Evolutionary conservation across 2,329 filamentous ascomycete genomes (phyloP).

Genomic region (Neonectria magnoliae): DNA sequence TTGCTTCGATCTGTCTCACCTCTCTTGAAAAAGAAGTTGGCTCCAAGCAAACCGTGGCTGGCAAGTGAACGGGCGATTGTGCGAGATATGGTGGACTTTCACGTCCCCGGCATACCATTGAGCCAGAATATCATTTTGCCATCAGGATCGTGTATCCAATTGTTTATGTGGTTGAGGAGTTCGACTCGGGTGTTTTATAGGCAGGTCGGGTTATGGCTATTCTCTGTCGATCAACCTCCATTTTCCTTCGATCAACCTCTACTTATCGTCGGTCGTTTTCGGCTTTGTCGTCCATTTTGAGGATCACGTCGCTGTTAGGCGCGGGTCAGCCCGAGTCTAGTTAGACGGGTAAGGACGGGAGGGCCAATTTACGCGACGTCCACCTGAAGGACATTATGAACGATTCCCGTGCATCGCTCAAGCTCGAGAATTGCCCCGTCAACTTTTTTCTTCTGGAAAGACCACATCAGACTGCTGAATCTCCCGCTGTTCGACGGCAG

Average conservation of each 20-base stretch:
- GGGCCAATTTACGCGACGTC: too few relatives aligned
- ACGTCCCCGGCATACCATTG: constrained; percentile 44
- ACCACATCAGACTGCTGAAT: too few relatives aligned
- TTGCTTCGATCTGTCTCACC: constrained; percentile 51
- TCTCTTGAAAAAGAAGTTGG: constrained; percentile 43
- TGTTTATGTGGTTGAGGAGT: constrained; percentile 42
- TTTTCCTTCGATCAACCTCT: background rate
- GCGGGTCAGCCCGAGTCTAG: too few relatives aligned
- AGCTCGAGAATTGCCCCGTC: too few relatives aligned
- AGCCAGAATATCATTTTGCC: constrained; percentile 48
- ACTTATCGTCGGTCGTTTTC: too few relatives aligned
- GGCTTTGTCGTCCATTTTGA: too few relatives aligned
- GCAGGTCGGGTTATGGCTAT: constrained; percentile 43
- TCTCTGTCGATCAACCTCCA: background rate
- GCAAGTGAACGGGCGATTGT: constrained; percentile 49
- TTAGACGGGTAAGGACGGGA: too few relatives aligned
- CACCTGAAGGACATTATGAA: too few relatives aligned
- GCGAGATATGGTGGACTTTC: constrained; percentile 46
- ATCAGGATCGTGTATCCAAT: constrained; percentile 41
- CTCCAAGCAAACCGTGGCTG: constrained; percentile 9
- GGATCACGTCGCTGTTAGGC: too few relatives aligned
- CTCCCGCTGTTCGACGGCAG: too few relatives aligned
- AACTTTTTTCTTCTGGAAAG: too few relatives aligned
- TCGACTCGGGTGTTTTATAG: constrained; percentile 43
- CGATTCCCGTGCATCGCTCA: too few relatives aligned